A percentile compares a stretch with the other conserved stretches of the same genome.
phyloP scores from a whole-genome alignment of 208 protist species.

The Trypanosoma platydactyli region DNA sequence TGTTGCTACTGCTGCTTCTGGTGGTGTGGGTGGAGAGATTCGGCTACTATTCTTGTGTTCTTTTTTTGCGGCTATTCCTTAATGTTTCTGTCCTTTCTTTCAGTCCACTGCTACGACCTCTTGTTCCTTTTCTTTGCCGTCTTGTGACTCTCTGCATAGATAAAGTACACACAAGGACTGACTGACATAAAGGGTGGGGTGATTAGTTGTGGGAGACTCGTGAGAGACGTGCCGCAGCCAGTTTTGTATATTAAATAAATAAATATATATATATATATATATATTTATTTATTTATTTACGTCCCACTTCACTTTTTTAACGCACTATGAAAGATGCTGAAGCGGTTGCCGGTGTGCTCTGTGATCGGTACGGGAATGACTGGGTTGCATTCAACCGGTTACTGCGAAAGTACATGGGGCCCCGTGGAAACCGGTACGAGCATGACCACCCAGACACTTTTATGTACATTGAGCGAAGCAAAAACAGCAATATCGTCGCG shows the following conservation, averaged over 20 bases:
- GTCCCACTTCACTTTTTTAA: neutral
- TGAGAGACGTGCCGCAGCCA: no score
- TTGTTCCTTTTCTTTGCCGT: no score
- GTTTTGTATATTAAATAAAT: neutral
- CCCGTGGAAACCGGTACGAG: slow-evolving; percentile 61
- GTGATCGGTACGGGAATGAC: slow-evolving; percentile 26
- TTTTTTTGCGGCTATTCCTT: no score
- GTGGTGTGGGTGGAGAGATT: neutral
- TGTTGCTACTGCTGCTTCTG: neutral
- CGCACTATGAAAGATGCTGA: neutral
- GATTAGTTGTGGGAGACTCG: no score
- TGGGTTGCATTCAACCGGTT: slow-evolving; percentile 41
- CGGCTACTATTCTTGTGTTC: slow-evolving; percentile 1
- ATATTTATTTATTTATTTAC: slow-evolving; percentile 17
- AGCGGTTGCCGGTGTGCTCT: slow-evolving; percentile 20
- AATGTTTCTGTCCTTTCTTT: no score
- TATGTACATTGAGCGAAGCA: slow-evolving; percentile 80
- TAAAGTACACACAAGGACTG: no score
- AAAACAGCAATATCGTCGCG: slow-evolving; percentile 77
- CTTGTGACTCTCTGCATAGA: no score
- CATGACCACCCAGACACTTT: slow-evolving; percentile 76
- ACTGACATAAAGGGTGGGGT: no score
- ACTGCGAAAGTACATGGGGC: slow-evolving; percentile 27
- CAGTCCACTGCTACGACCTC: no score
- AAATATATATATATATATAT: slow-evolving; percentile 7